Percentiles rank a stretch among this genome's conserved stretches.
Conservation (phyloP, 768 basidiomycete genomes). For the Lentinula sp. region DNA sequence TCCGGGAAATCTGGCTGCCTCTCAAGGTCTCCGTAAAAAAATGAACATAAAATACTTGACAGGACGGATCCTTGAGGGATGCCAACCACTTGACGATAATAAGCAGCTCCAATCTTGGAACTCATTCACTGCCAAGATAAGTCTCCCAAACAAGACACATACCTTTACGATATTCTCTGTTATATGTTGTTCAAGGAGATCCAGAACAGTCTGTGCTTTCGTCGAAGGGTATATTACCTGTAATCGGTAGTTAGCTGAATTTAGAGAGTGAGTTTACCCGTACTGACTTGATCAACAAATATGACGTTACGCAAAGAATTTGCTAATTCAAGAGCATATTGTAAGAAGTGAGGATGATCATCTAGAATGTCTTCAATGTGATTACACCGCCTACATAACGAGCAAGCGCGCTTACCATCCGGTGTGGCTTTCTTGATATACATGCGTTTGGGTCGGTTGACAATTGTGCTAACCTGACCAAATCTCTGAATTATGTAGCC, state of each 20-base stretch:
- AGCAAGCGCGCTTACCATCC: constrained; percentile 38
- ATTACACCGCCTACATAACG: not conserved
- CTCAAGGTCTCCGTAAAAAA: constrained; percentile 94
- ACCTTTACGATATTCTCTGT: constrained; percentile 91
- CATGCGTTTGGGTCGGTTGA: constrained; percentile 50
- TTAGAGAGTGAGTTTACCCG: too few relatives aligned
- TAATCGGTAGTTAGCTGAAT: not conserved
- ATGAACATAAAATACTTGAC: constrained; percentile 88
- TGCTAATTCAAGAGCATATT: constrained; percentile 65
- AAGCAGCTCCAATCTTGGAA: constrained; percentile 67
- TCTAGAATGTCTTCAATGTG: constrained; percentile 33
- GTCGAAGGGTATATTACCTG: constrained; percentile 51
- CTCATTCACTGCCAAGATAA: not conserved
- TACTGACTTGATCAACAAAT: constrained; percentile 74
- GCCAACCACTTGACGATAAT: constrained; percentile 85
- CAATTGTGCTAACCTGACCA: constrained; percentile 53
- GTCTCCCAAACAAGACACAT: not conserved
- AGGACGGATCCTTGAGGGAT: constrained; percentile 98
- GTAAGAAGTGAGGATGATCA: constrained; percentile 70
- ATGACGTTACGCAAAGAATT: constrained; percentile 64
- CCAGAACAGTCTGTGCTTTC: constrained; percentile 54
- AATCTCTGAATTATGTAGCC: constrained; percentile 66
- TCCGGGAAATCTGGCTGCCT: constrained; percentile 31
- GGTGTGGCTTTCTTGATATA: constrained; percentile 61
- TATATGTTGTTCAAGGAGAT: constrained; percentile 84